Evolutionary conservation across 2,329 filamentous ascomycete species (phyloP), one percentile per base, ranked within the genome.

Genomic region (Fusarium sp.): DNA sequence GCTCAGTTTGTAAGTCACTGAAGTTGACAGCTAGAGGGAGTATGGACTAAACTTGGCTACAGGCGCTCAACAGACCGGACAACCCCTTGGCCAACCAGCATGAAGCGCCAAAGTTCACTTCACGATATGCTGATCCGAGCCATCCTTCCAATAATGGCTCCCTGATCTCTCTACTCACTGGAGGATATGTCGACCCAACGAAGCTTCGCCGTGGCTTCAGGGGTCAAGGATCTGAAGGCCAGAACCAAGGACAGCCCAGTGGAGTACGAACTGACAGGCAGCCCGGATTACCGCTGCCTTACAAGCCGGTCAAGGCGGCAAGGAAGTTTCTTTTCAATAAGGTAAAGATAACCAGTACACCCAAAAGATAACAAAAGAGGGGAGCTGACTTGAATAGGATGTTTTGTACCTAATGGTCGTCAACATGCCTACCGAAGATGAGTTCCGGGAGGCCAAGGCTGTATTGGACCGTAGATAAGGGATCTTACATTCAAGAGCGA

Each of bases 321-420:
- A 68, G 59, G 41, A 62, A 68, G 12, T 47, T 68, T 20, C 24
- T 68, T 14, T 45, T 68, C 7, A 62, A 39, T 22, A 68, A 68
- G 30, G 65, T 68, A 68, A 54, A 4, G 1, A n/a, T 22, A 5
- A 12, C 8, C 3, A 4, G 5, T 24, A 2, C 14, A 4, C 6
- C 11, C 5, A 5, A 17, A 7, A n/a, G 2, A 8, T 10, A 22
- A 0, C 11, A 10, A 6, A 18, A 3, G 2, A 34, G 2, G 5
- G 7, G 26, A 10, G 18, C 47, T 68, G 22, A 68, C 28, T 9
- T 11, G 11, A 4, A 7, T 24, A 68, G 63, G 65, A 68, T 10
- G 22, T 68, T n/a, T 34, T 68, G 22, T 68, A 68, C 36, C 10
- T 68, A 1, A 54, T 68, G 65, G 65, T 68, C 18, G 65, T 61